Conservation (phyloP, 495 filamentous ascomycete species). For the Aspergillus homomorphus region DNA sequence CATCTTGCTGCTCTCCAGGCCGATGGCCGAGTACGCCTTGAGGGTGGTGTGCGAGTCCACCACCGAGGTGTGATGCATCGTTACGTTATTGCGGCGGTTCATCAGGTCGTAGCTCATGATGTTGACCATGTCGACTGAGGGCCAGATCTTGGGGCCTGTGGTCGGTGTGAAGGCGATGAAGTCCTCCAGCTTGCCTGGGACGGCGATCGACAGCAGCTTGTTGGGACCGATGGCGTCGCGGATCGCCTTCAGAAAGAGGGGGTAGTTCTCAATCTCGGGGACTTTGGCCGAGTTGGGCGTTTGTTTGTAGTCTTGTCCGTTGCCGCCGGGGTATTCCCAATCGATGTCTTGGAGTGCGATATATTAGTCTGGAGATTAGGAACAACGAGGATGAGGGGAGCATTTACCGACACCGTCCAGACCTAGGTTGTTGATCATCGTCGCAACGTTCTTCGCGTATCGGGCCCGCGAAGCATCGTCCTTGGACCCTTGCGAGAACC, state of each 20-base stretch:
- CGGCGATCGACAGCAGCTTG: constrained; percentile 67
- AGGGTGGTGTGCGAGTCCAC: constrained; percentile 52
- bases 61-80: constrained; percentile 64
- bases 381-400: background rate
- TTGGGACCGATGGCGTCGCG: constrained; percentile 56
- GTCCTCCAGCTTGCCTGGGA: constrained; percentile 63
- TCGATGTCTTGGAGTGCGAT: constrained; percentile 60
- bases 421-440: constrained; percentile 58
- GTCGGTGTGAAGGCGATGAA: constrained; percentile 71
- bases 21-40: constrained; percentile 57
- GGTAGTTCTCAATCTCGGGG: constrained; percentile 63
- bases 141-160: constrained; percentile 60
- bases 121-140: constrained; percentile 69
- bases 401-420: constrained; percentile 56
- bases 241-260: constrained; percentile 57
- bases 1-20: constrained; percentile 52
- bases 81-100: constrained; percentile 68
- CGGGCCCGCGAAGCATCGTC: constrained; percentile 48
- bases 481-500: constrained; percentile 57
- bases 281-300: constrained; percentile 58
- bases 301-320: constrained; percentile 71
- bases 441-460: constrained; percentile 63
- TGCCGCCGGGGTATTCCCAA: constrained; percentile 81
- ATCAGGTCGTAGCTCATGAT: constrained; percentile 80
- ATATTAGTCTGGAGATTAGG: background rate